Conservation (phyloP, 768 basidiomycete genomes). For the Pleurotus cornucopiae region DNA sequence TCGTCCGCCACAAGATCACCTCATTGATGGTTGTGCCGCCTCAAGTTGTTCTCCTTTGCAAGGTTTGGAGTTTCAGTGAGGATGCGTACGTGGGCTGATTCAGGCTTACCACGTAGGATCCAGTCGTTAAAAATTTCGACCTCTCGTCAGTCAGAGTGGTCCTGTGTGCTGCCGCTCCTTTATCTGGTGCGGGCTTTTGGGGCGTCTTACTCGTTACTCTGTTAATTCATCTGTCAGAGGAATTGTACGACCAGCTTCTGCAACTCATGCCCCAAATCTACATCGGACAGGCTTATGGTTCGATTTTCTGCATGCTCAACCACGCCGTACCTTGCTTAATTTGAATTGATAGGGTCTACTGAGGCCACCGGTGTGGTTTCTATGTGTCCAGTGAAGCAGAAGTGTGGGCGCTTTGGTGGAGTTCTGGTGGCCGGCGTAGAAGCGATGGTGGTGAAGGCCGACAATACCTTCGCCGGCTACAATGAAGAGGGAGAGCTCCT, state of each 20-base stretch:
- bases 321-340: not conserved
- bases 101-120: conserved; percentile 31
- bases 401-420: conserved; percentile 55
- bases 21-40: conserved; percentile 58
- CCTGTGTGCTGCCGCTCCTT: conserved; percentile 54
- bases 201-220: too few species aligned
- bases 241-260: conserved; percentile 45
- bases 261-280: conserved; percentile 46
- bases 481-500: conserved; percentile 61
- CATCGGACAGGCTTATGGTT: conserved; percentile 59
- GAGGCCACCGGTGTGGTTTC: conserved; percentile 52
- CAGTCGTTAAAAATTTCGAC: conserved; percentile 46
- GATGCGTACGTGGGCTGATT: not conserved
- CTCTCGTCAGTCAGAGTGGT: conserved; percentile 40
- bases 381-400: conserved; percentile 43
- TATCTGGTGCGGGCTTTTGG: conserved; percentile 27
- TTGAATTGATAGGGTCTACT: conserved; percentile 49
- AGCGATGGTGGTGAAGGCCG: conserved; percentile 50
- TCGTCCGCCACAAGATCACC: conserved; percentile 53
- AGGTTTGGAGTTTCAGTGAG: conserved; percentile 26
- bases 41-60: conserved; percentile 53
- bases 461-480: conserved; percentile 51
- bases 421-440: conserved; percentile 50
- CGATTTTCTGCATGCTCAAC: conserved; percentile 1
- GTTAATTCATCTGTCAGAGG: conserved; percentile 23